Base-by-base conservation (phyloP, 495 filamentous ascomycete species). In the Hyaloscypha finlandica region DNA sequence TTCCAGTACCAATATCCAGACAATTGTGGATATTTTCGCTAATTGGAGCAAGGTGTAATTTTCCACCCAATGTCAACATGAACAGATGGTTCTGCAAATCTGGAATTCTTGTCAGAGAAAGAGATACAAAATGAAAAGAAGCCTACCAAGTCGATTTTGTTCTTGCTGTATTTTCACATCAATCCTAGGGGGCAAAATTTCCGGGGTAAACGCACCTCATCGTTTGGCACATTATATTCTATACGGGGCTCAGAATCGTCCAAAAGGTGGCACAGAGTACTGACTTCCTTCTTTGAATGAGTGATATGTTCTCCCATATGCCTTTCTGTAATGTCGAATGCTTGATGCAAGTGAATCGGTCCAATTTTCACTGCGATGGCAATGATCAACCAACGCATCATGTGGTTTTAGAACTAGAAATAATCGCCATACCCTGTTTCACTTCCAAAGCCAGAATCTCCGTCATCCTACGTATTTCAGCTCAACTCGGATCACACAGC, bases 1-100 rank as follows among this genome's bases (percentile, higher is more conserved):
- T 77, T 20, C 76, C 75, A 4, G 74, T 76, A 1, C 78, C 77
- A 53, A 78, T 57, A 61, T 79, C 74, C 11, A 77, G 65, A 9
- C 53, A 53, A 45, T 64, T 56, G 8, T 68, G 53, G 11, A 64
- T 45, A 30, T 61, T 52, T 25, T 73, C 31, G 9, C 35, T 33
- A 2, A 71, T 61, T 6, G 71, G 69, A 0, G 69, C 66, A 37
- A 69, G 51, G 31, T 65, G 52, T 20, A 73, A 52, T 25, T 65
- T 64, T 5, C 62, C 67, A 20, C 39, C 48, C 16, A 65, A 53
- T 8, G 54, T 69, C 33, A 69, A 16, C 12, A 42, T 35, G 19
- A 51, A 65, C 22, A 69, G 22, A 16, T 64, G 58, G 22, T 31
- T 29, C 11, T 56, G 53, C 53, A 56, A 25, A 53, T 53, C 51